phyloP scores from a whole-genome alignment of 257 asterid genomes.

The Solanum acaule region DNA sequence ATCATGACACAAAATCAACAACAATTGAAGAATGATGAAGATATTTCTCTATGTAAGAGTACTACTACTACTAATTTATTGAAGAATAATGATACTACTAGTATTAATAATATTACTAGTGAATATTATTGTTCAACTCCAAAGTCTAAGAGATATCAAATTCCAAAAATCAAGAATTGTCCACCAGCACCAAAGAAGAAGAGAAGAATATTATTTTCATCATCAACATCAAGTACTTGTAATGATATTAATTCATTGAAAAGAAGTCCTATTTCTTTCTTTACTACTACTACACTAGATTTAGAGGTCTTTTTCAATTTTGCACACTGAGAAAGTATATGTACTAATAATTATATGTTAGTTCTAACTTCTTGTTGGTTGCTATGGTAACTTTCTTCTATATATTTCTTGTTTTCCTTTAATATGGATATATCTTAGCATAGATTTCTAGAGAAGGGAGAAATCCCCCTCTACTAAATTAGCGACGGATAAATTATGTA shows the following conservation, averaged over 20 bases:
- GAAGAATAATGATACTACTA: neutral
- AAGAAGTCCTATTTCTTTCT: slow-evolving; percentile 34
- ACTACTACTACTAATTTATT: slow-evolving; percentile 5
- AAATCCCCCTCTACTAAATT: neutral
- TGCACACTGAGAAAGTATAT: slow-evolving; percentile 42
- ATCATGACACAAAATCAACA: neutral
- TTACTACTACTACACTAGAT: slow-evolving; percentile 40
- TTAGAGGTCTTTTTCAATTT: slow-evolving; percentile 53
- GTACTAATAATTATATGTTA: neutral
- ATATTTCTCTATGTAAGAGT: neutral
- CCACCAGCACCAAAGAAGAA: slow-evolving; percentile 88
- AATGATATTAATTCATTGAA: slow-evolving; percentile 8
- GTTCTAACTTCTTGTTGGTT: neutral
- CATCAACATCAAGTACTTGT: neutral
- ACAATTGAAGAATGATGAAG: neutral
- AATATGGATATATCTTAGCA: neutral
- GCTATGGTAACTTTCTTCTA: neutral
- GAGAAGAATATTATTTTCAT: slow-evolving; percentile 7
- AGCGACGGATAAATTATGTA: neutral
- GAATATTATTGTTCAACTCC: slow-evolving; percentile 48
- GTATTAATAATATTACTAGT: neutral
- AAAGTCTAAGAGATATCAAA: slow-evolving; percentile 39
- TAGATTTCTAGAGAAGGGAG: neutral
- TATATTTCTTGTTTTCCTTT: neutral
- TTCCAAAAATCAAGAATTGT: slow-evolving; percentile 63